Percentiles rank a stretch among this genome's conserved stretches.
phyloP scores from a whole-genome alignment of 805 yeast genomes.

The Kregervanrija pseudodelftensis region DNA sequence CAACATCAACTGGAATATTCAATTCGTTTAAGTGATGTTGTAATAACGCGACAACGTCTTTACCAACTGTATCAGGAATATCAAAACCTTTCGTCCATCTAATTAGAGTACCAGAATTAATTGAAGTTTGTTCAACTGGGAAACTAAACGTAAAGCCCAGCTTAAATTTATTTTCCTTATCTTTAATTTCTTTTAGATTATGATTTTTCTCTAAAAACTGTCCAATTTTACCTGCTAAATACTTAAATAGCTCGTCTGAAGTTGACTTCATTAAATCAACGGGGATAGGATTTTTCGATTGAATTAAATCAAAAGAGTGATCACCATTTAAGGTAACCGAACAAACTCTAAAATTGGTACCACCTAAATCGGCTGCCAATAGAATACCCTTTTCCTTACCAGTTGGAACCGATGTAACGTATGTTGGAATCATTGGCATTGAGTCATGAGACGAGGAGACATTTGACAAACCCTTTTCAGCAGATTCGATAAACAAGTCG shows the following conservation, averaged over 20 bases:
- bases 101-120: constrained; percentile 71
- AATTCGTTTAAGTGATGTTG: constrained; percentile 61
- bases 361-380: constrained; percentile 92
- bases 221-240: constrained; percentile 64
- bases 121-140: constrained; percentile 82
- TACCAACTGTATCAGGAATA: constrained; percentile 75
- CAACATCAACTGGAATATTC: constrained; percentile 59
- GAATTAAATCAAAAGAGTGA: constrained; percentile 71
- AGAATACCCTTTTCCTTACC: constrained; percentile 80
- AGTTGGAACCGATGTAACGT: constrained; percentile 74
- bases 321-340: constrained; percentile 73
- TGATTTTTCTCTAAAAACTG: constrained; percentile 65
- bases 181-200: constrained; percentile 22
- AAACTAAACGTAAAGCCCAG: constrained; percentile 92
- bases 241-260: constrained; percentile 61
- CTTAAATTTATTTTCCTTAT: constrained; percentile 35
- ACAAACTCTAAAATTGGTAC: constrained; percentile 93
- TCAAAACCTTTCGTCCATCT: constrained; percentile 98
- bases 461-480: constrained; percentile 48
- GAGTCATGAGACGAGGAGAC: constrained; percentile 36
- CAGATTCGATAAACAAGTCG: constrained; percentile 49
- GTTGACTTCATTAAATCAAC: constrained; percentile 63
- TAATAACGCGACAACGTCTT: constrained; percentile 69
- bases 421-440: constrained; percentile 92
- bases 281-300: constrained; percentile 75